Percentiles rank a stretch among this genome's conserved stretches.
Evolutionary conservation across 345 rosid species (phyloP).

Genomic region (Brassica incana): DNA sequence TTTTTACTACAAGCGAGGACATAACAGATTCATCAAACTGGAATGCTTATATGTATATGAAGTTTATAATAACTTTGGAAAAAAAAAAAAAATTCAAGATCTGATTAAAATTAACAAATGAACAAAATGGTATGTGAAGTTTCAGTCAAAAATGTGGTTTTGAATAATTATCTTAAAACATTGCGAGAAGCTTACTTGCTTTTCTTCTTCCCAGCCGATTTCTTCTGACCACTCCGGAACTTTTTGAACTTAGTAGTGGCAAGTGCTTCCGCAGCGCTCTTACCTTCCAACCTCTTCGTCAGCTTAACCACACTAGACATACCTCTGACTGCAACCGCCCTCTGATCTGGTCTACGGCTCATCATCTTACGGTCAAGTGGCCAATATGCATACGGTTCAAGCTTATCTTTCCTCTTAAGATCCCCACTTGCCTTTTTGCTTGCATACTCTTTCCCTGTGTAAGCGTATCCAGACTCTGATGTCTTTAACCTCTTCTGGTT

Average conservation of each 20-base stretch:
- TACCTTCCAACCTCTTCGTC: constrained; percentile 80
- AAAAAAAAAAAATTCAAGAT: not conserved
- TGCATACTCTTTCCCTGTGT: constrained; percentile 82
- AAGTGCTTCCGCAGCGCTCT: constrained; percentile 47
- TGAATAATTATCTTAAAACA: constrained; percentile 7
- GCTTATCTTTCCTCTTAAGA: constrained; percentile 80
- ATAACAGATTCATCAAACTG: not conserved
- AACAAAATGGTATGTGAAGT: not conserved
- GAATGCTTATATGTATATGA: not conserved
- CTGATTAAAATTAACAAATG: constrained; percentile 25
- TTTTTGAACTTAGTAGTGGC: constrained; percentile 31
- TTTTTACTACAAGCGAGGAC: not conserved
- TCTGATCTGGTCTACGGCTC: constrained; percentile 86
- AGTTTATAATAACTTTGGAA: not conserved
- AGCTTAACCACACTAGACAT: constrained; percentile 80
- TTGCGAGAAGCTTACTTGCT: constrained; percentile 18
- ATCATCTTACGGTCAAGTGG: constrained; percentile 97
- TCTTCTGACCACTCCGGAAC: constrained; percentile 35
- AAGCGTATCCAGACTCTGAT: constrained; percentile 78
- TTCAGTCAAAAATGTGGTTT: constrained; percentile 28
- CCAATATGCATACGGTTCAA: constrained; percentile 97
- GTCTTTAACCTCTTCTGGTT: constrained; percentile 68
- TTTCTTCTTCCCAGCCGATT: constrained; percentile 40
- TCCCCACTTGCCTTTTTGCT: constrained; percentile 93
- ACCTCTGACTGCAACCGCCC: constrained; percentile 84